Evolutionary conservation across 148 eudicot species (phyloP), one percentile per base, ranked within the genome.

Genomic region (Chenopodium quinoa): DNA sequence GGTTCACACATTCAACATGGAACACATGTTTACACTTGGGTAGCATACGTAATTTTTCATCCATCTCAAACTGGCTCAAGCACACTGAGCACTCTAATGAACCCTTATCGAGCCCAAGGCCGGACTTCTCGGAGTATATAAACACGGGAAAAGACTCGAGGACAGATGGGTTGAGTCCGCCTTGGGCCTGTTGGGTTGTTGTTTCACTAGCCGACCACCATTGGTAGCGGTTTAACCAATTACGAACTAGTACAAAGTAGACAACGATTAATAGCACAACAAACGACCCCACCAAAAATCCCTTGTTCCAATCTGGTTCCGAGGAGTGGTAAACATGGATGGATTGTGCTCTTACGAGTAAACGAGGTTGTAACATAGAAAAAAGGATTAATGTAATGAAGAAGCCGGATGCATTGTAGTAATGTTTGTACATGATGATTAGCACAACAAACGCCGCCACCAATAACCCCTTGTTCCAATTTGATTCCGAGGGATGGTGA

Each of bases 11-110:
- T 25, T 86, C 83, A 19, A 81, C 73, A 25, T 88, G 90, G 17
- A 88, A 88, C 54, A 86, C 88, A 29, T 88, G 90, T 0, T 82
- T 79, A 50, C 90, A 88, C 34, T 80, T 84, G 0, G 88, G 90
- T 10, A 88, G 46, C 62, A 79, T 67, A 37, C 88, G 81, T 19
- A 88, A 75, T 48, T 44, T 52, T 50, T 89, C 89, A 8, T 78
- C 75, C 13, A 67, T 63, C 32, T 54, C 64, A 70, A 48, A 79
- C 22, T 52, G 22, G 10, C 75, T 71, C 29, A 79, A 70, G 27
- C 81, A 79, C 29, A 79, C 66, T 7, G 62, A 27, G 17, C 81
- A 79, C 74, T 68, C 81, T 9, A n/a, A 20, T 2, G 63, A 4
- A 52, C n/a, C 47, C 54, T 79, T 40, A n/a, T 69, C 6, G 19